Evolutionary conservation across 2,329 filamentous ascomycete species (phyloP).

Genomic region (Monosporascus sp.): DNA sequence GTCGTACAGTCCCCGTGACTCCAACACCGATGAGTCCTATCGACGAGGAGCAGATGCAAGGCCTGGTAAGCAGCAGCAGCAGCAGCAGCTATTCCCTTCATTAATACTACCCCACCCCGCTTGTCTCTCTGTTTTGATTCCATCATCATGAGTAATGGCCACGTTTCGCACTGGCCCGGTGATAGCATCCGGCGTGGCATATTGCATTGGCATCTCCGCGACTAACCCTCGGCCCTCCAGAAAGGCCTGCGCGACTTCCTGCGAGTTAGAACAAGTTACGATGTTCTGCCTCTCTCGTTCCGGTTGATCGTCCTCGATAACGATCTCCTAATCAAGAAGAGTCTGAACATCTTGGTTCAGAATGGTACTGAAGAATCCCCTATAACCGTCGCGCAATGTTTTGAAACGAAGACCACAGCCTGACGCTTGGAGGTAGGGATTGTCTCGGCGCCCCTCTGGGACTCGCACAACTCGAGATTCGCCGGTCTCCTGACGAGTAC

Average conservation of each 20-base stretch:
- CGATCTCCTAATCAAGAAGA: constrained; percentile 92
- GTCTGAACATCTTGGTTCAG: constrained; percentile 88
- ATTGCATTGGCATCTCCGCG: background rate
- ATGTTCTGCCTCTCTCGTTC: constrained; percentile 93
- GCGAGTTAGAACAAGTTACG: constrained; percentile 93
- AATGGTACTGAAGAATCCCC: constrained; percentile 60
- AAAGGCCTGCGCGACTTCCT: constrained; percentile 92
- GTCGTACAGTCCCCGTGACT: constrained; percentile 36
- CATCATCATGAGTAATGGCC: background rate
- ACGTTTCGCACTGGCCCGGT: background rate
- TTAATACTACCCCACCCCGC: background rate
- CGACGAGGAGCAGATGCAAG: constrained; percentile 73
- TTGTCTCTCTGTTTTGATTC: constrained; percentile 1
- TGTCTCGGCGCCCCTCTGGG: constrained; percentile 95
- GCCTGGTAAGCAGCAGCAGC: constrained; percentile 55
- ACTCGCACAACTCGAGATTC: constrained; percentile 87
- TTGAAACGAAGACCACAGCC: constrained; percentile 4
- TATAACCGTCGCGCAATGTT: background rate
- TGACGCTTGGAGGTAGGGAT: constrained; percentile 58
- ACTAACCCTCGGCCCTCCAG: constrained; percentile 39
- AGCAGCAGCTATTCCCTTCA: constrained; percentile 4
- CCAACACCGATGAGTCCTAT: constrained; percentile 51
- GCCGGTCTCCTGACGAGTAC: constrained; percentile 91
- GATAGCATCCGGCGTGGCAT: constrained; percentile 1
- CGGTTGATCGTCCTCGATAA: constrained; percentile 95